Conservation (phyloP, 768 basidiomycete species). For the Hemileccinum rubropunctum region DNA sequence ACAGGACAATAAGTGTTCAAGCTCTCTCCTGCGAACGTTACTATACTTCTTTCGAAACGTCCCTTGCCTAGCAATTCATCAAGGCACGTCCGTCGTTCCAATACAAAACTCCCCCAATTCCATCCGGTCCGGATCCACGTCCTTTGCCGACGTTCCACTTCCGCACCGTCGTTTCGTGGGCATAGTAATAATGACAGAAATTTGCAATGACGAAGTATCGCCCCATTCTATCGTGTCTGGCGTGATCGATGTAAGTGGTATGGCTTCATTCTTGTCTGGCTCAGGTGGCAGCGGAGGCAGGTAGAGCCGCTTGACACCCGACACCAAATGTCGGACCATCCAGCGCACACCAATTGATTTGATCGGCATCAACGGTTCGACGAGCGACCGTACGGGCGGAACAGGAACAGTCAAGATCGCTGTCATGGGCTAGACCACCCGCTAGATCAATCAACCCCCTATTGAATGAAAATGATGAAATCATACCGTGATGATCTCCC, state of each 20-base stretch:
- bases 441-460: background rate
- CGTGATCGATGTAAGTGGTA: background rate
- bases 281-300: background rate
- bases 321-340: background rate
- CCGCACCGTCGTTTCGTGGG: conserved; percentile 23
- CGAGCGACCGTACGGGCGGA: background rate
- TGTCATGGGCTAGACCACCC: conserved; percentile 23
- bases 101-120: conserved; percentile 35
- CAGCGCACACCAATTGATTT: background rate
- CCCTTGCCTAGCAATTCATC: conserved; percentile 10
- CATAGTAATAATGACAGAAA: conserved; percentile 43
- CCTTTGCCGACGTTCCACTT: background rate
- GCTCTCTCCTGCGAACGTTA: no score
- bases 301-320: conserved; percentile 4
- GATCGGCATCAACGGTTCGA: no score
- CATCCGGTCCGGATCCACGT: conserved; percentile 17
- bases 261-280: background rate
- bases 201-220: conserved; percentile 27
- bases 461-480: background rate
- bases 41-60: background rate
- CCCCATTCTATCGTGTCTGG: conserved; percentile 2
- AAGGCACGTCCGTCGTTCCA: conserved; percentile 21
- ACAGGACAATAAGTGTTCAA: background rate
- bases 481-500: conserved; percentile 44
- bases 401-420: conserved; percentile 10